Base-by-base conservation (phyloP, 106 monocot species). In the Xerophyta viscosa region DNA sequence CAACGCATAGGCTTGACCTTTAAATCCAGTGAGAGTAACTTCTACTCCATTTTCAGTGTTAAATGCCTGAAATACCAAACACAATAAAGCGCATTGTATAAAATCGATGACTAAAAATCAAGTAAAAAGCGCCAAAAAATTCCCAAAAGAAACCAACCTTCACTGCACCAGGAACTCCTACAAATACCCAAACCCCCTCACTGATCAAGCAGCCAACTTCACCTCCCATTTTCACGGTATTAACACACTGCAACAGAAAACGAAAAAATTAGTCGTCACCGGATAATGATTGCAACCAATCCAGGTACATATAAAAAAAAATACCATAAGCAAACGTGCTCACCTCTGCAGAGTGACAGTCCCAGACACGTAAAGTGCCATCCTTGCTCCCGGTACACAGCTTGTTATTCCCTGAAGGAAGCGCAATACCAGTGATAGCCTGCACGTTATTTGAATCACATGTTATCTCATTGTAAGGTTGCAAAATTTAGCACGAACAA, bases 381-480 rank as follows among this genome's bases (percentile, higher is more conserved):
- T 55, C 55, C 55, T 55, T 37, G 36, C 55, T 55, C 33, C 55
- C 55, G 0, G 33, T 36, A 22, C 11, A 55, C 36, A 55, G 55
- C 18, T 36, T 20, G 37, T 55, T 10, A 8, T 28, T 31, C 14
- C 55, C 55, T 6, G 55, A 55, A 2, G 55, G 55, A 19, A 55
- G 31, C 2, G 36, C 55, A 20, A 55, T 55, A 2, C 55, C 55
- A 20, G 55, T 55, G 20, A 55, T 20, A 36, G 31, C 53, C 53
- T 54, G 53, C 53, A 2, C 2, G 23, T 22, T 3, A 50, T 22
- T 0, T 6, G 6, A 26, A 27, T 7, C 9, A 29, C 24, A 54
- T 12, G 7, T 12, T 3, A 3, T 12, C 24, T 5, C 14, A 18
- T 54, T 15, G 2, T 5, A 54, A 12, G 18, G 13, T 6, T 30